Percentiles rank a stretch among this genome's conserved stretches.
Conservation (phyloP, 2,329 filamentous ascomycete species). For the Fusarium heterosporum region DNA sequence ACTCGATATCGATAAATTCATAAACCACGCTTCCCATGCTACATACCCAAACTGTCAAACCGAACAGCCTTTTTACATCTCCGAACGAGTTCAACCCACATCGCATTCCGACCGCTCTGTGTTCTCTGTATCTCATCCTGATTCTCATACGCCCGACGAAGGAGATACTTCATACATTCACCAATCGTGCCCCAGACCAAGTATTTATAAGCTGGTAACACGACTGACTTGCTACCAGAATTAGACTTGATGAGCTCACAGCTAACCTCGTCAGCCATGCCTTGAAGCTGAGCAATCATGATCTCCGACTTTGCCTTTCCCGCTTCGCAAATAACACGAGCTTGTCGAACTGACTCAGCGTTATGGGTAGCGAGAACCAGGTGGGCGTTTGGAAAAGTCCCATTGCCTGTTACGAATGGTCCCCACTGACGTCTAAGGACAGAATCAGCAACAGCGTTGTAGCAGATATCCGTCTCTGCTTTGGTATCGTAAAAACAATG, state of each 20-base stretch:
- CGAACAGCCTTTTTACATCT: constrained; percentile 60
- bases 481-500: constrained; percentile 78
- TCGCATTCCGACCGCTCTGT: constrained; percentile 68
- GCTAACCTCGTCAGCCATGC: constrained; percentile 95
- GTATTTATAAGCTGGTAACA: constrained; percentile 75
- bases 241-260: constrained; percentile 64
- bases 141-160: constrained; percentile 74
- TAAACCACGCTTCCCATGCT: background rate
- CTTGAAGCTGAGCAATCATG: constrained; percentile 78
- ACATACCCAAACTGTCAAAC: background rate
- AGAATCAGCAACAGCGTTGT: constrained; percentile 75
- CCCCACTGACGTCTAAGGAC: constrained; percentile 68
- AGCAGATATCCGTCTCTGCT: constrained; percentile 75
- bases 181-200: constrained; percentile 75
- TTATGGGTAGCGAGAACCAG: constrained; percentile 88
- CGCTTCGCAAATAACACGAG: constrained; percentile 62
- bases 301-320: constrained; percentile 54
- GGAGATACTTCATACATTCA: constrained; percentile 88
- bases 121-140: constrained; percentile 75
- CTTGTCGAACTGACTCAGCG: constrained; percentile 73
- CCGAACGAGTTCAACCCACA: constrained; percentile 70
- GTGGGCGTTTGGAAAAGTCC: constrained; percentile 67
- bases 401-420: constrained; percentile 49
- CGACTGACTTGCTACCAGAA: constrained; percentile 40
- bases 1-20: no score